These are phyloP conservation scores for Leishmania braziliensis DNA, from an alignment of 208 protist species.

Conservation along the genomic window DNA sequence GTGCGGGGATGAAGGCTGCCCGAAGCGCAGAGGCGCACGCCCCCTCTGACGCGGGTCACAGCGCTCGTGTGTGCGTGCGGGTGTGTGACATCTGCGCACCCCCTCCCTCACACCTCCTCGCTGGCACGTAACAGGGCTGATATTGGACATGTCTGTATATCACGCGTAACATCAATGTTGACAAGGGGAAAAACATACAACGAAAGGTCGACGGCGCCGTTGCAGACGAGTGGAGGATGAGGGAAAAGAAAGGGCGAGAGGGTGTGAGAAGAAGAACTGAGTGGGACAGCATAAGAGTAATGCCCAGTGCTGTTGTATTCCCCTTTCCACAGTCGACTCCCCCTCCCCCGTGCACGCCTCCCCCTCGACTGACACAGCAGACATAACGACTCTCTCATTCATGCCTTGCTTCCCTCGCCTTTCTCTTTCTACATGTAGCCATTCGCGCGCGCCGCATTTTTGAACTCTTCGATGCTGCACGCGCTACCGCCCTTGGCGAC, in stretches of 20 bases:
- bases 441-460: slow-evolving; percentile 73
- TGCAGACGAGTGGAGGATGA: not conserved
- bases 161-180: not conserved
- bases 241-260: not conserved
- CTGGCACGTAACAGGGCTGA: not conserved
- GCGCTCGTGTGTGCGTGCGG: not conserved
- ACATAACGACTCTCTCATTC: not conserved
- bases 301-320: not conserved
- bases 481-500: slow-evolving; percentile 46
- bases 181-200: not conserved
- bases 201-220: not conserved
- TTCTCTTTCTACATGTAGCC: slow-evolving; percentile 55
- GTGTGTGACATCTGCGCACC: not conserved
- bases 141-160: not conserved
- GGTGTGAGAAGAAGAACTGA: not conserved
- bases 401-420: not conserved
- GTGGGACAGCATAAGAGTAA: not conserved
- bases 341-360: not conserved
- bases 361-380: not conserved
- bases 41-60: not conserved
- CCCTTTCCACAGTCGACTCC: not conserved
- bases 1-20: not conserved
- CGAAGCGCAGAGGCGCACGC: not conserved
- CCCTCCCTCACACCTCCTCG: not conserved
- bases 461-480: slow-evolving; percentile 89